phyloP scores from a whole-genome alignment of 495 filamentous ascomycete genomes.

The Penicillium steckii region DNA sequence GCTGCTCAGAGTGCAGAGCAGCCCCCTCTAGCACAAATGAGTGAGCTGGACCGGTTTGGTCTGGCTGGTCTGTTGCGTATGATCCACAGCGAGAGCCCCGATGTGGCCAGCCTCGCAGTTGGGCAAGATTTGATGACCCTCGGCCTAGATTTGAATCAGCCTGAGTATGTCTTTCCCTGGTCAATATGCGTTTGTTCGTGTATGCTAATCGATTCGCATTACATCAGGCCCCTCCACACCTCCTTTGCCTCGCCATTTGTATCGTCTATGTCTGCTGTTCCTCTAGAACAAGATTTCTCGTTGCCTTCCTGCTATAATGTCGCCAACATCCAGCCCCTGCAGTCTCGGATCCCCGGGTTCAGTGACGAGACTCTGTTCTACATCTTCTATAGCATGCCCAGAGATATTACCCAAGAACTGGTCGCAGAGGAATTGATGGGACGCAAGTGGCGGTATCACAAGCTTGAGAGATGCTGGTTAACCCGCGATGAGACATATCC shows the following conservation, averaged over 20 bases:
- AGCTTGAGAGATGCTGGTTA: conserved; percentile 83
- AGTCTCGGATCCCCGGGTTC: conserved; percentile 76
- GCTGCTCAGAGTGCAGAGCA: conserved; percentile 45
- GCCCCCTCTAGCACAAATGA: conserved; percentile 71
- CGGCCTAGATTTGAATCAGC: conserved; percentile 75
- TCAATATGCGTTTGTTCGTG: conserved; percentile 4
- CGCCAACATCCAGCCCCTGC: conserved; percentile 77
- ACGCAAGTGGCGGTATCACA: conserved; percentile 93
- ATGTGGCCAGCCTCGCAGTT: conserved; percentile 70
- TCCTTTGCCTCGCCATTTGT: conserved; percentile 71
- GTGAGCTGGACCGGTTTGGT: conserved; percentile 75
- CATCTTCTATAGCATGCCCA: conserved; percentile 90
- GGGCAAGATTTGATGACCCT: conserved; percentile 77
- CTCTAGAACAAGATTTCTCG: conserved; percentile 73
- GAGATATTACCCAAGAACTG: conserved; percentile 80
- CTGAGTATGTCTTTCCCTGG: conserved; percentile 59
- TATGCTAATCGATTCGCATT: conserved; percentile 19
- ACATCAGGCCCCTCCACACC: conserved; percentile 56
- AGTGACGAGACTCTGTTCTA: conserved; percentile 90
- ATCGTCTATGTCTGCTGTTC: conserved; percentile 60
- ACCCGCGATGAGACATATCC: conserved; percentile 78
- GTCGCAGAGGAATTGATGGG: conserved; percentile 78
- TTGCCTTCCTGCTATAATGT: conserved; percentile 86
- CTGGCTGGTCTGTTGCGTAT: conserved; percentile 74
- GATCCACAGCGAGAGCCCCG: conserved; percentile 74